A percentile compares a stretch with the other conserved stretches of the same genome.
Evolutionary conservation across 768 basidiomycete genomes (phyloP).

Genomic region (Suillus luteus): DNA sequence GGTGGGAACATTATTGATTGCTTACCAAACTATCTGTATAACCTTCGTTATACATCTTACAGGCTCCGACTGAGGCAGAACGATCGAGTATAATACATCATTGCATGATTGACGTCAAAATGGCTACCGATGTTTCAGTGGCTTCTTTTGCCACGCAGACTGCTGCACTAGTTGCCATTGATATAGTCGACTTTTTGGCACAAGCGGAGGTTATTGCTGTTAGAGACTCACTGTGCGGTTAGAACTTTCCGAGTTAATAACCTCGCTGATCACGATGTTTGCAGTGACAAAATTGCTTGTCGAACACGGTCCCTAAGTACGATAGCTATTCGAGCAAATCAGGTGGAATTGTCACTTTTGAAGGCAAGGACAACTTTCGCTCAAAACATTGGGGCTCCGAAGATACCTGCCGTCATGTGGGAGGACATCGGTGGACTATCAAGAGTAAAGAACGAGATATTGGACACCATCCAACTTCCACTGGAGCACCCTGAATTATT

Average conservation of each 20-base stretch:
- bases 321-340: conserved; percentile 39
- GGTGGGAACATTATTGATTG: conserved; percentile 40
- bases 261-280: conserved; percentile 3
- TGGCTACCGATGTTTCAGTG: conserved; percentile 83
- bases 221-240: conserved; percentile 18
- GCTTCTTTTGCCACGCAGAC: conserved; percentile 77
- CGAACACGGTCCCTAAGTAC: background rate
- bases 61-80: conserved; percentile 84
- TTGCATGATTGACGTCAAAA: conserved; percentile 34
- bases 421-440: conserved; percentile 95
- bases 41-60: conserved; percentile 6
- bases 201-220: conserved; percentile 56
- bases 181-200: conserved; percentile 69
- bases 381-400: conserved; percentile 95
- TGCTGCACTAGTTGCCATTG: conserved; percentile 84
- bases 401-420: conserved; percentile 94
- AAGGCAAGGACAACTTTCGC: conserved; percentile 79
- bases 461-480: conserved; percentile 94
- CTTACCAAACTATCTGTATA: background rate
- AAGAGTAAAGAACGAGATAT: conserved; percentile 85
- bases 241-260: background rate
- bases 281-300: background rate
- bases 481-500: conserved; percentile 90
- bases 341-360: conserved; percentile 73
- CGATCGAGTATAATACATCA: conserved; percentile 57